These are phyloP conservation scores for Ascoidea asiatica DNA, from an alignment of 805 yeast genomes.

Conservation along the genomic window DNA sequence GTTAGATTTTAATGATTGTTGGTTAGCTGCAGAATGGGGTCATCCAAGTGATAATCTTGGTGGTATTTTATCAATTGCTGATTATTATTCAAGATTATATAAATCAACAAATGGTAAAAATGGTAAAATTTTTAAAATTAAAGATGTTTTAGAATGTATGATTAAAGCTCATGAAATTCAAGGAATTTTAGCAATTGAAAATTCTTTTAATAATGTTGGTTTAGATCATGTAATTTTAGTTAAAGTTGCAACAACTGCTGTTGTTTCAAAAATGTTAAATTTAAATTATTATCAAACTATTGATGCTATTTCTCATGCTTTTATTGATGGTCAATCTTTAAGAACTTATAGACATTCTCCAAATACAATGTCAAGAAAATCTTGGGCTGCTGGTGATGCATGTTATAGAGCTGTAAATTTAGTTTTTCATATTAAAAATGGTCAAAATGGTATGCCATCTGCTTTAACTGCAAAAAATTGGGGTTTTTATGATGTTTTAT, in stretches of 20 bases:
- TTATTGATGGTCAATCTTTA: constrained; percentile 45
- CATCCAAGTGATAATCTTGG: constrained; percentile 53
- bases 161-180: constrained; percentile 53
- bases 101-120: constrained; percentile 23
- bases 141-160: constrained; percentile 41
- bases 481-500: constrained; percentile 54
- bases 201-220: constrained; percentile 47
- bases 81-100: constrained; percentile 33
- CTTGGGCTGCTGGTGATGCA: constrained; percentile 62
- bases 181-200: constrained; percentile 44
- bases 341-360: constrained; percentile 56
- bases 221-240: constrained; percentile 47
- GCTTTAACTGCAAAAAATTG: constrained; percentile 43
- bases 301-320: constrained; percentile 45
- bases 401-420: constrained; percentile 44
- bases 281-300: constrained; percentile 34
- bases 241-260: constrained; percentile 49
- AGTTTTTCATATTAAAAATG: constrained; percentile 36
- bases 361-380: constrained; percentile 47
- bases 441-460: constrained; percentile 38
- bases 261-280: constrained; percentile 41
- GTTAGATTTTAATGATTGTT: constrained; percentile 51
- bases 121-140: constrained; percentile 30
- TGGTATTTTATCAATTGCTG: constrained; percentile 45
- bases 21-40: constrained; percentile 64